These are phyloP conservation scores for Artemisia argyi DNA, from an alignment of 129 eudicot genomes.

Conservation along the genomic window DNA sequence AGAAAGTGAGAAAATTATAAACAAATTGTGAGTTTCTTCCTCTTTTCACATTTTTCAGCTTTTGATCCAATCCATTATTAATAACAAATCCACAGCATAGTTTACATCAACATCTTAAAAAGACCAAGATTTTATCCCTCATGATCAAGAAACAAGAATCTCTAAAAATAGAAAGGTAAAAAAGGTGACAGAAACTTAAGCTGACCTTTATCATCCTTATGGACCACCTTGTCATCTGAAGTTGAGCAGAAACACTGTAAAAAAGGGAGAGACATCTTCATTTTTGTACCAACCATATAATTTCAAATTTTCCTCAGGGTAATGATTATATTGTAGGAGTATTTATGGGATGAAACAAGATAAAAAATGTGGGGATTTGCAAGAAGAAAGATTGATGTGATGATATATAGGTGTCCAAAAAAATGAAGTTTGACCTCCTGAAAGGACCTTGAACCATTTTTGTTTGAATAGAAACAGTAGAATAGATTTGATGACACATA, in stretches of 20 bases:
- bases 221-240: constrained; percentile 30
- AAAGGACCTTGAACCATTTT: constrained; percentile 26
- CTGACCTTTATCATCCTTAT: constrained; percentile 33
- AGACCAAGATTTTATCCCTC: not conserved
- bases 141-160: constrained; percentile 6
- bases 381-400: constrained; percentile 16
- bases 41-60: no score
- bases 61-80: no score
- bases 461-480: constrained; percentile 17
- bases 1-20: no score
- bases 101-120: constrained; percentile 1
- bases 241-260: constrained; percentile 38
- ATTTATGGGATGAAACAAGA: constrained; percentile 15
- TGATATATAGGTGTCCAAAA: constrained; percentile 18
- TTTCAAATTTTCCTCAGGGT: not conserved
- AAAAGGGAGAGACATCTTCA: constrained; percentile 43
- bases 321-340: constrained; percentile 20
- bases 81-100: no score
- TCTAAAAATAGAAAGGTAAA: constrained; percentile 11
- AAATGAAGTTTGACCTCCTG: constrained; percentile 35
- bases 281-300: constrained; percentile 7
- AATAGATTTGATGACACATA: constrained; percentile 20
- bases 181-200: constrained; percentile 4
- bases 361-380: constrained; percentile 7
- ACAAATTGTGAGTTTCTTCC: no score